Percentiles rank a stretch among this genome's conserved stretches.
phyloP scores from a whole-genome alignment of 2,329 filamentous ascomycete genomes.

The Lasiodiplodia sp. region DNA sequence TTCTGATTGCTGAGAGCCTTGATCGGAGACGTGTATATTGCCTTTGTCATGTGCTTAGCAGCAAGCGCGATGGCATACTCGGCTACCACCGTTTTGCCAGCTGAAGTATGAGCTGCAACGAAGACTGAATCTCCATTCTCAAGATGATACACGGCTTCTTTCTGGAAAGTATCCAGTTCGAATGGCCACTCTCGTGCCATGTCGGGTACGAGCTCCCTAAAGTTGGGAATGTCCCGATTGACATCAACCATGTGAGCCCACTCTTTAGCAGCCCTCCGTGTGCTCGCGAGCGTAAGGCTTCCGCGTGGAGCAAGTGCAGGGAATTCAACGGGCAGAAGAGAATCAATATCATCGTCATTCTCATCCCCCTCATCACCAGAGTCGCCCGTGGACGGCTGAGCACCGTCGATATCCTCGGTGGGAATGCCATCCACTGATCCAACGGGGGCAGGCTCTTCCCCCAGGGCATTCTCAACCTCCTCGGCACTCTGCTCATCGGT shows the following conservation, averaged over 20 bases:
- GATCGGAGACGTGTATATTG: constrained; percentile 98
- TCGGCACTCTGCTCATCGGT: constrained; percentile 68
- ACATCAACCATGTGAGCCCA: constrained; percentile 99
- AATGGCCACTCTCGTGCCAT: constrained; percentile 98
- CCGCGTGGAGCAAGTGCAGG: constrained; percentile 86
- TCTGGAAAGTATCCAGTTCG: constrained; percentile 97
- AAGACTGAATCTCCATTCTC: constrained; percentile 98
- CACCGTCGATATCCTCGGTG: constrained; percentile 49
- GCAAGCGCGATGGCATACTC: constrained; percentile 97
- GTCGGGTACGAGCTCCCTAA: constrained; percentile 88
- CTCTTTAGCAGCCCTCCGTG: constrained; percentile 79
- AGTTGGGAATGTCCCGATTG: constrained; percentile 91
- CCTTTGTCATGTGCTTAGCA: constrained; percentile 99
- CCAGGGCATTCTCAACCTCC: constrained; percentile 72
- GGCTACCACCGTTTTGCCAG: constrained; percentile 96
- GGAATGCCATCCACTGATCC: constrained; percentile 38
- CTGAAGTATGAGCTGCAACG: constrained; percentile 95
- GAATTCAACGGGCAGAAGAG: constrained; percentile 89
- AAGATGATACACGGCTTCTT: constrained; percentile 96
- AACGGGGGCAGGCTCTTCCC: constrained; percentile 54
- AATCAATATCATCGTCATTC: constrained; percentile 74
- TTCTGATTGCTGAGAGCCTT: constrained; percentile 99
- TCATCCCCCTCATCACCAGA: constrained; percentile 50
- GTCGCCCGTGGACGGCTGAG: constrained; percentile 41
- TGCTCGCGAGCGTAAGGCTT: constrained; percentile 73